phyloP scores from a whole-genome alignment of 768 basidiomycete genomes.

The Chalciporus chontae region DNA sequence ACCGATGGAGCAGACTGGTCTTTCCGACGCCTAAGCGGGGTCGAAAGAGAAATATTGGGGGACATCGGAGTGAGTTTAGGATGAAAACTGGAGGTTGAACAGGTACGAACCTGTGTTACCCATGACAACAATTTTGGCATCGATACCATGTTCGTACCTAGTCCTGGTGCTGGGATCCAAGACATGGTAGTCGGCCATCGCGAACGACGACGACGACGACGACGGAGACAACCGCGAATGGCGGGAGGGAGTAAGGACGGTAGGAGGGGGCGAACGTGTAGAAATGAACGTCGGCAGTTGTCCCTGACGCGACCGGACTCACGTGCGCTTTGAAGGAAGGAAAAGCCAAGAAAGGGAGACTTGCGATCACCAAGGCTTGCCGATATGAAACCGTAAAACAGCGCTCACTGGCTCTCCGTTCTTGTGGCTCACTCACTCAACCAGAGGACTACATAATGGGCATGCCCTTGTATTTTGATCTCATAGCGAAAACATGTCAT shows the following conservation, averaged over 20 bases:
- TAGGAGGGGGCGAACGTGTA: constrained; percentile 24
- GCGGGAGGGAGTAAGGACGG: constrained; percentile 34
- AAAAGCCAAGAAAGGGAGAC: no score
- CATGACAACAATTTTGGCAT: constrained; percentile 96
- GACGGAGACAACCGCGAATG: constrained; percentile 43
- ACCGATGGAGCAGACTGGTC: constrained; percentile 86
- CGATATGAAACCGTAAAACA: not conserved
- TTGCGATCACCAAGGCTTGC: no score
- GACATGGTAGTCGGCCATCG: constrained; percentile 56
- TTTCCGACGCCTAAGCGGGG: constrained; percentile 74
- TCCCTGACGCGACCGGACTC: constrained; percentile 32
- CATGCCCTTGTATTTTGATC: constrained; percentile 37
- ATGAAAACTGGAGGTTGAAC: constrained; percentile 11
- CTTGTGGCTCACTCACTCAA: constrained; percentile 16
- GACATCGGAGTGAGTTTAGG: constrained; percentile 18
- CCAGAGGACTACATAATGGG: constrained; percentile 28
- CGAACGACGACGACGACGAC: constrained; percentile 23
- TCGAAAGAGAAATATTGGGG: constrained; percentile 1
- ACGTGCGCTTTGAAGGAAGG: constrained; percentile 26
- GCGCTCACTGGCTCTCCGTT: constrained; percentile 14
- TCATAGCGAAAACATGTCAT: constrained; percentile 31
- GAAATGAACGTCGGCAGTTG: constrained; percentile 28
- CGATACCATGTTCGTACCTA: constrained; percentile 79
- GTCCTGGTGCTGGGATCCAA: constrained; percentile 66
- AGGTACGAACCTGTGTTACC: constrained; percentile 62